Evolutionary conservation across 1,284 basidiomycete genomes (phyloP), one percentile per base, ranked within the genome.

Genomic region (Megacollybia platyphylla): DNA sequence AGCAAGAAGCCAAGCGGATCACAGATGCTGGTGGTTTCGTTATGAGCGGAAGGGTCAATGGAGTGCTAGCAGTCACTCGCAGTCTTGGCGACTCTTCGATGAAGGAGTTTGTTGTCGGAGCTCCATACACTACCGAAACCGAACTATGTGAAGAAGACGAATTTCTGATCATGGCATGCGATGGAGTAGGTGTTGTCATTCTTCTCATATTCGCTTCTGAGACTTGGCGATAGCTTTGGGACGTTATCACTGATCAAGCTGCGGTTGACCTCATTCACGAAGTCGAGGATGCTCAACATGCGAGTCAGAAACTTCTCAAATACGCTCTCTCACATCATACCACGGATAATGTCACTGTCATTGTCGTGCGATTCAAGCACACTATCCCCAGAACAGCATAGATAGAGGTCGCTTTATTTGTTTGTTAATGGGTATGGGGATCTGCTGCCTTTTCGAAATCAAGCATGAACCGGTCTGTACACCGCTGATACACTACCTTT

Each of bases 61-160:
- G 90, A 32, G 93, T 98, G 7, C 68, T 99, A 44, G 93, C 92
- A 7, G 96, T 99, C 13, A 99, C 96, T 11, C 74, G 96, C 40
- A 94, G 91, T 51, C 68, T 99, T 36, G 96, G 96, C 38, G 96
- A 99, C 58, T 87, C 90, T 0, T 88, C 91, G 5, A 98, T 99
- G 94, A 99, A 99, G 63, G 94, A 98, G 55, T 99, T 96, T 57
- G 94, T 99, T 6, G 94, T 98, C 36, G 96, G 96, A 1, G 78
- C 89, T 30, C 96, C 96, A 7, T 99, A 97, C 61, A 99, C 96
- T 10, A 98, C 96, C 11, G 92, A 97, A 61, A 97, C 94, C 5
- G 81, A 84, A 48, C 66, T 99, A 13, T 84, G 79, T 43, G 80
- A 87, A 8, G 83, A 90, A 7, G 96, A 99, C 59, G 89, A 96